These are phyloP conservation scores for Paracamarosporium sp. DNA, from an alignment of 2,329 filamentous ascomycete genomes.

Conservation along the genomic window DNA sequence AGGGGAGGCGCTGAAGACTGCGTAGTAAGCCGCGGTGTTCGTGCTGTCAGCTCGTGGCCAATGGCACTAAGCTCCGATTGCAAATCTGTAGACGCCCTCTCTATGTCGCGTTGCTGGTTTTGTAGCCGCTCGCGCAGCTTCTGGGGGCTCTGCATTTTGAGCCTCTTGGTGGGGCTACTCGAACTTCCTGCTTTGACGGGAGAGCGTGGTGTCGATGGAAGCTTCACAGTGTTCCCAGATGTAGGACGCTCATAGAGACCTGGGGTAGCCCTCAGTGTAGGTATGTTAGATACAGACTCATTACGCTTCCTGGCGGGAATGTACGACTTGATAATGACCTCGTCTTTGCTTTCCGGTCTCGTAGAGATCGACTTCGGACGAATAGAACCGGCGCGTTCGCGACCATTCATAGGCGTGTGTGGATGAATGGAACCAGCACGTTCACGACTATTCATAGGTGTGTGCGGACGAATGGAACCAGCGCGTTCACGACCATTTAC, in stretches of 20 bases:
- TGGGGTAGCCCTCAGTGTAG: slow-evolving; percentile 52
- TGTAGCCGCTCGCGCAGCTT: slow-evolving; percentile 82
- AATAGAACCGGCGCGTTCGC: slow-evolving; percentile 20
- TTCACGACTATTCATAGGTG: slow-evolving; percentile 29
- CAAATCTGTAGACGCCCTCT: slow-evolving; percentile 72
- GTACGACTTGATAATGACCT: slow-evolving; percentile 48
- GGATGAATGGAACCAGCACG: no score
- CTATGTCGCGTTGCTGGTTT: slow-evolving; percentile 77
- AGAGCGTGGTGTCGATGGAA: slow-evolving; percentile 58
- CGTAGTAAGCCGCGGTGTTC: slow-evolving; percentile 39
- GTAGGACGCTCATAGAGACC: slow-evolving; percentile 58
- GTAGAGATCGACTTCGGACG: slow-evolving; percentile 31
- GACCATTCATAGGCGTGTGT: slow-evolving; percentile 40
- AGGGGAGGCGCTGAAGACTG: slow-evolving; percentile 37
- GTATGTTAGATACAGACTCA: slow-evolving; percentile 57
- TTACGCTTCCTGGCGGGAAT: slow-evolving; percentile 53
- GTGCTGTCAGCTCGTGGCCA: slow-evolving; percentile 74
- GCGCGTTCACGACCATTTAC: slow-evolving; percentile 12
- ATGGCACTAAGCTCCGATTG: slow-evolving; percentile 81
- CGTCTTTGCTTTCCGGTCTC: slow-evolving; percentile 34
- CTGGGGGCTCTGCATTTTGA: slow-evolving; percentile 66
- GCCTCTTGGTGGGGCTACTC: slow-evolving; percentile 32
- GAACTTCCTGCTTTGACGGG: slow-evolving; percentile 31
- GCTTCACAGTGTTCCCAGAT: slow-evolving; percentile 63
- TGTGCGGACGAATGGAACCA: slow-evolving; percentile 36